phyloP scores from a whole-genome alignment of 768 basidiomycete species.

The Mycena olivaceomarginata region DNA sequence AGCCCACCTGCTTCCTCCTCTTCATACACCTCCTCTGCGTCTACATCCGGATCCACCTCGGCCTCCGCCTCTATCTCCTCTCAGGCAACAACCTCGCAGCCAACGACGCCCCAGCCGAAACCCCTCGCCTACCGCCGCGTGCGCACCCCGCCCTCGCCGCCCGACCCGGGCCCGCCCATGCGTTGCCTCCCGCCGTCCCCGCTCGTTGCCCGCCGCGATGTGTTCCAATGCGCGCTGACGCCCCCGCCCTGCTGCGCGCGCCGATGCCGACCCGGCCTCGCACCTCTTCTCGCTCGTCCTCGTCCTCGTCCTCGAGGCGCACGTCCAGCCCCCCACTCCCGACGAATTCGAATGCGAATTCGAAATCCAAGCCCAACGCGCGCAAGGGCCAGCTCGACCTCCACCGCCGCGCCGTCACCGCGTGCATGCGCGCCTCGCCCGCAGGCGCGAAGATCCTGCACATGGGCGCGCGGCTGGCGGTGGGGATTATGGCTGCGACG shows the following conservation, averaged over 20 bases:
- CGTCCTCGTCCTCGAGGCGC: background rate
- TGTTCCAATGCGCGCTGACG: slow-evolving; percentile 10
- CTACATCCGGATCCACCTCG: slow-evolving; percentile 3
- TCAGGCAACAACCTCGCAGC: slow-evolving; percentile 40
- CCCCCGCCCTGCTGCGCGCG: slow-evolving; percentile 43
- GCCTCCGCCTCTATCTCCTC: slow-evolving; percentile 16
- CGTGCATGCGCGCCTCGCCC: slow-evolving; percentile 73
- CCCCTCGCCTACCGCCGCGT: slow-evolving; percentile 12
- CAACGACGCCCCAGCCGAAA: background rate
- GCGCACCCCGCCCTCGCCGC: slow-evolving; percentile 49
- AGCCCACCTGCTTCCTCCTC: slow-evolving; percentile 10
- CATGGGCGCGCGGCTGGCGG: slow-evolving; percentile 80
- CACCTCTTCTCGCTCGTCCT: slow-evolving; percentile 31
- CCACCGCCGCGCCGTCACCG: slow-evolving; percentile 76
- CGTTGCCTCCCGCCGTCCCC: slow-evolving; percentile 45
- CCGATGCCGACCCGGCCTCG: slow-evolving; percentile 10
- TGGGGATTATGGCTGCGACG: slow-evolving; percentile 76
- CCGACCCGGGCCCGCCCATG: slow-evolving; percentile 33
- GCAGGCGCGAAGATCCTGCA: slow-evolving; percentile 79
- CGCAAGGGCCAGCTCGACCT: slow-evolving; percentile 74
- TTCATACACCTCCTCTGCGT: slow-evolving; percentile 34
- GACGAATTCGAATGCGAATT: slow-evolving; percentile 72
- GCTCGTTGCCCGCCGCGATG: background rate
- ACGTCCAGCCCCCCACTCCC: background rate
- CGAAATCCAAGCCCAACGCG: slow-evolving; percentile 10